Conservation (phyloP, 176 grass and related monocot genomes). For the Phyllostachys edulis region DNA sequence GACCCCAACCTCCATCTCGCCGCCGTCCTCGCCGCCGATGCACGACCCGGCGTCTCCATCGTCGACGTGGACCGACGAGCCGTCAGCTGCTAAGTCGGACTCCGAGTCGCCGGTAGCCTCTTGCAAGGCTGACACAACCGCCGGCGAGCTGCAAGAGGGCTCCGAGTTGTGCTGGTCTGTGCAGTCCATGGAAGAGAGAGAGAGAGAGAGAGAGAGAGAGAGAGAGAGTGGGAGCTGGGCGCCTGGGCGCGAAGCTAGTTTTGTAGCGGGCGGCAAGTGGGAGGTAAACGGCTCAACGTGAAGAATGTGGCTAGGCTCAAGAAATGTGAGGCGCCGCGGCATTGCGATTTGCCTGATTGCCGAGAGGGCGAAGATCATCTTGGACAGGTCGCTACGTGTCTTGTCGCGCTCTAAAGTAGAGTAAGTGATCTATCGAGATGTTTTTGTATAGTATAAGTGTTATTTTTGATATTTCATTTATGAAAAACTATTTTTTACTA, state of each 20-base stretch:
- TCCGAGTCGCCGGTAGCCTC: slow-evolving; percentile 47
- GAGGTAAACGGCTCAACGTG: not conserved
- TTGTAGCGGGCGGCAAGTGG: not conserved
- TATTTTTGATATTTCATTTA: no score
- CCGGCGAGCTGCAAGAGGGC: not conserved
- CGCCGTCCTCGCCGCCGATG: not conserved
- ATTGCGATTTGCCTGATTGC: not conserved
- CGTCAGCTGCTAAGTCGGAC: not conserved
- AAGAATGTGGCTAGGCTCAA: not conserved
- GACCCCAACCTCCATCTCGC: not conserved
- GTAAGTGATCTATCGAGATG: no score
- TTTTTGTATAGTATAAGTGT: no score
- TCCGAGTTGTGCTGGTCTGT: not conserved
- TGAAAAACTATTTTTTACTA: no score
- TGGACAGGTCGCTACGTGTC: no score
- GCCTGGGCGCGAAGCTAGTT: not conserved
- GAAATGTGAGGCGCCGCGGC: not conserved
- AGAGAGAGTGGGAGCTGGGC: no score
- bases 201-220: no score
- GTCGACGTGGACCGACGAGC: not conserved
- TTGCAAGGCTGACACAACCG: not conserved
- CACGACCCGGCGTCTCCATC: slow-evolving; percentile 37
- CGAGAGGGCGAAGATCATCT: no score
- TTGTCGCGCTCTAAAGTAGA: no score
- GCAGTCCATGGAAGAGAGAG: not conserved